Conservation (phyloP, 2,329 filamentous ascomycete genomes). For the Scorias spongiosa region DNA sequence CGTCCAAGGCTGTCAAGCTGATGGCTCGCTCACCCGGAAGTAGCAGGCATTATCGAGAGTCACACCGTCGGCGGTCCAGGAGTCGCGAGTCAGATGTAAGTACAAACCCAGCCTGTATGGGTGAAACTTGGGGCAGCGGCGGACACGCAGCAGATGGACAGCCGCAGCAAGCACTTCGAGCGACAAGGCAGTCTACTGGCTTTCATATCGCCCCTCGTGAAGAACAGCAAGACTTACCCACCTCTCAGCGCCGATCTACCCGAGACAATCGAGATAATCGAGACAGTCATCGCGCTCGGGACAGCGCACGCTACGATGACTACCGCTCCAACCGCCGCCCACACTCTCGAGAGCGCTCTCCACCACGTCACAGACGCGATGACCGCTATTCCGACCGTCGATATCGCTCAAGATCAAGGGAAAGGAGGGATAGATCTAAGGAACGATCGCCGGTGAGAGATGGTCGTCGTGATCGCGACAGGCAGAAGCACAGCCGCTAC, state of each 20-base stretch:
- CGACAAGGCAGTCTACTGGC: no score
- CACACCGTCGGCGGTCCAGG: not conserved
- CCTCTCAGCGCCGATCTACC: not conserved
- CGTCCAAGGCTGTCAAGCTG: not conserved
- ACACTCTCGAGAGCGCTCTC: slow-evolving; percentile 4
- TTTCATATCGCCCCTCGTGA: no score
- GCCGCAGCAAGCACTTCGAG: no score
- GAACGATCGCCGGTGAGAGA: slow-evolving; percentile 7
- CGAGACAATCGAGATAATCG: not conserved
- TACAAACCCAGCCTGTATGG: not conserved
- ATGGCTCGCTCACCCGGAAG: not conserved
- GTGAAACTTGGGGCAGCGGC: no score
- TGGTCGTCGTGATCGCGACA: slow-evolving; percentile 10
- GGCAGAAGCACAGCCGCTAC: slow-evolving; percentile 9
- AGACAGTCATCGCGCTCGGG: not conserved
- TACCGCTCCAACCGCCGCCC: slow-evolving; percentile 1
- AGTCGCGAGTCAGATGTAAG: not conserved
- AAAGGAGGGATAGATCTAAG: slow-evolving; percentile 9
- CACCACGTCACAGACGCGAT: slow-evolving; percentile 2
- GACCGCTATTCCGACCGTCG: slow-evolving; percentile 1
- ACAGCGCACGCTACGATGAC: not conserved
- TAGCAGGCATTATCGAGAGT: not conserved
- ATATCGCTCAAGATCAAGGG: slow-evolving; percentile 5
- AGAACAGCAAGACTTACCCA: not conserved
- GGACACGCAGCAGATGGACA: no score